A percentile compares a stretch with the other conserved stretches of the same genome.
Evolutionary conservation across 768 basidiomycete species (phyloP).

Genomic region (Leccinellum luteum): DNA sequence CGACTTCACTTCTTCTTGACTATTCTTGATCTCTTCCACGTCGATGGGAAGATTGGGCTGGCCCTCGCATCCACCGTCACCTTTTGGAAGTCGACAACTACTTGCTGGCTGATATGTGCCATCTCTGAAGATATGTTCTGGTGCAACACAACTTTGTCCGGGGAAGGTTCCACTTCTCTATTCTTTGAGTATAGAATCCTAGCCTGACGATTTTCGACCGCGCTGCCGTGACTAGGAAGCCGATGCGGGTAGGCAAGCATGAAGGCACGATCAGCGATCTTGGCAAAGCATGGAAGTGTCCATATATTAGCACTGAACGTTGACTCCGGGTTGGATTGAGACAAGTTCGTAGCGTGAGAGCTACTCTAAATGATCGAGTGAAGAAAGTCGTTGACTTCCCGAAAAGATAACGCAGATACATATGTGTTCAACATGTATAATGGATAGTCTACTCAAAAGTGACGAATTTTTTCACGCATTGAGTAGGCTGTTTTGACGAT

Average conservation of each 20-base stretch:
- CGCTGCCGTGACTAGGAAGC: background rate
- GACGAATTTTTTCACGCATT: too few relatives aligned
- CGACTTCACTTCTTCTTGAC: too few relatives aligned
- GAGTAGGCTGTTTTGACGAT: too few relatives aligned
- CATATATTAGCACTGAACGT: too few relatives aligned
- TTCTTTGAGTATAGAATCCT: slow-evolving; percentile 15
- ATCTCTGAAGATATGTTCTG: slow-evolving; percentile 3
- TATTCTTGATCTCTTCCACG: slow-evolving; percentile 12
- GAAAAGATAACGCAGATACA: too few relatives aligned
- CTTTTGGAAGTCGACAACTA: slow-evolving; percentile 18
- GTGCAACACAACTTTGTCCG: slow-evolving; percentile 11
- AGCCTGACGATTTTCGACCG: slow-evolving; percentile 11
- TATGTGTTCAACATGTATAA: too few relatives aligned
- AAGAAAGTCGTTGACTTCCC: too few relatives aligned
- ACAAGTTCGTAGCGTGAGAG: too few relatives aligned
- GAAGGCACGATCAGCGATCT: background rate
- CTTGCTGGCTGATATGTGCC: slow-evolving; percentile 3
- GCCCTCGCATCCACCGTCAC: slow-evolving; percentile 13
- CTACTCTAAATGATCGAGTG: too few relatives aligned
- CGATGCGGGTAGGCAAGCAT: background rate
- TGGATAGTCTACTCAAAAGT: too few relatives aligned
- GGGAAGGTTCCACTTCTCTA: slow-evolving; percentile 3
- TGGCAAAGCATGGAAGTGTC: too few relatives aligned
- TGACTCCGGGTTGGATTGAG: too few relatives aligned
- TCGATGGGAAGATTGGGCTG: slow-evolving; percentile 15